Conservation (phyloP, 2,329 filamentous ascomycete species). For the Ascochyta clinopodiicola region DNA sequence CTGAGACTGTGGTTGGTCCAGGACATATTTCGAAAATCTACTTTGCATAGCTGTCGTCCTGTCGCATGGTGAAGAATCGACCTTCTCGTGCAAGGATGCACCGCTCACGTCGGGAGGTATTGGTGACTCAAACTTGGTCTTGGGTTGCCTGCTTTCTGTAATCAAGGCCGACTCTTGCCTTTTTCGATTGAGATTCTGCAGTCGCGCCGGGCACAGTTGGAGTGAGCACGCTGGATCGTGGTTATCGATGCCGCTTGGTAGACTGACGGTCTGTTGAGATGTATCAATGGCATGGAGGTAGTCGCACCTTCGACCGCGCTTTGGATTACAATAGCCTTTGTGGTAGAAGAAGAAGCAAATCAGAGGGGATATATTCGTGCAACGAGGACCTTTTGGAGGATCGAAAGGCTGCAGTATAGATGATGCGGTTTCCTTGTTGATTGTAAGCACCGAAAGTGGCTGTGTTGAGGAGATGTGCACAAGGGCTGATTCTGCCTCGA, state of each 20-base stretch:
- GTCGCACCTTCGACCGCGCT: conserved; percentile 13
- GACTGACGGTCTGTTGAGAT: conserved; percentile 16
- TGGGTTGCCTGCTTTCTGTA: background rate
- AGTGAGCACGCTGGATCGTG: conserved; percentile 16
- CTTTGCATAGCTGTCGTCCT: background rate
- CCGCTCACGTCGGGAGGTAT: background rate
- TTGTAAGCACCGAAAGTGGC: background rate
- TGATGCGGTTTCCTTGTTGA: background rate
- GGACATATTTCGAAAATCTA: background rate
- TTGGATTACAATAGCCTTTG: conserved; percentile 24
- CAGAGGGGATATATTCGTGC: background rate
- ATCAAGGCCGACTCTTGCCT: background rate
- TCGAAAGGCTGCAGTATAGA: background rate
- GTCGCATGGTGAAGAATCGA: background rate
- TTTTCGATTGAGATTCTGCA: background rate
- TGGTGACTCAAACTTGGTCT: background rate
- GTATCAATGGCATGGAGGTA: conserved; percentile 20
- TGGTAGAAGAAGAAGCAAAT: conserved; percentile 38
- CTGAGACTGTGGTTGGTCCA: background rate
- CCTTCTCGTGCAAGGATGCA: background rate
- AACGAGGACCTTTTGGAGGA: conserved; percentile 6
- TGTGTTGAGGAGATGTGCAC: background rate
- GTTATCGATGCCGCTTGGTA: conserved; percentile 11
- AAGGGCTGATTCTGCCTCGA: background rate
- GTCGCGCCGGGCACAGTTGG: conserved; percentile 24